Base-by-base conservation (phyloP, 2,329 filamentous ascomycete species). In the Emmonsiellopsis sp. region DNA sequence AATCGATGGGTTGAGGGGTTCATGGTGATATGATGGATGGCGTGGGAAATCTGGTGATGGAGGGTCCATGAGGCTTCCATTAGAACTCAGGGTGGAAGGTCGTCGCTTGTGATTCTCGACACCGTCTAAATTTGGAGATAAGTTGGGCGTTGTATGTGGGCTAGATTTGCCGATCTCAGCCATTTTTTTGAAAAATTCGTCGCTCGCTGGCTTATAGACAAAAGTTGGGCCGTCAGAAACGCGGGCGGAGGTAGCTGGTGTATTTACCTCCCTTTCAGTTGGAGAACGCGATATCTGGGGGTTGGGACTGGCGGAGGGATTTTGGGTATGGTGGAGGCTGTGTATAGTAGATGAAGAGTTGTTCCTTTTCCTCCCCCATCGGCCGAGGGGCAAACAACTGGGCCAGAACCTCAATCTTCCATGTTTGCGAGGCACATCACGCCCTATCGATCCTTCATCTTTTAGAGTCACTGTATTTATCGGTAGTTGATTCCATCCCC, bases 151-250 rank as follows among this genome's bases (percentile, higher is more conserved):
- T 5, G 39, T 32, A 9, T 42, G 21, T 27, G 21, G 21, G 21
- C 21, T 55, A 2, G 56, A 46, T 40, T 51, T 55, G 43, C 58
- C 58, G 39, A 60, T 56, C 7, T 55, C 55, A 11, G 58, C 56
- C 58, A 60, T 60, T 33, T 56, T 49, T 52, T 56, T 58, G 17
- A 60, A 49, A 34, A 60, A 60, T 8, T 54, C 52, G 17, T 55
- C 52, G 31, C 58, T 60, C 36, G 58, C 58, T 8, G 58, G 58
- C 14, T 60, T 60, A 44, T 60, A 60, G 32, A 60, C 51, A 31
- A 60, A 58, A 31, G 50, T 50, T 32, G 58, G 45, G 14, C 36
- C 34, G 21, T 21, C 42, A 8, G 42, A 49, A 33, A 31, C 40
- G 10, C 47, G 47, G 40, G 40, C 33, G 6, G 40, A 45, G 11